phyloP scores from a whole-genome alignment of 176 grass and related monocot genomes.

The Oropetium thomaeum region DNA sequence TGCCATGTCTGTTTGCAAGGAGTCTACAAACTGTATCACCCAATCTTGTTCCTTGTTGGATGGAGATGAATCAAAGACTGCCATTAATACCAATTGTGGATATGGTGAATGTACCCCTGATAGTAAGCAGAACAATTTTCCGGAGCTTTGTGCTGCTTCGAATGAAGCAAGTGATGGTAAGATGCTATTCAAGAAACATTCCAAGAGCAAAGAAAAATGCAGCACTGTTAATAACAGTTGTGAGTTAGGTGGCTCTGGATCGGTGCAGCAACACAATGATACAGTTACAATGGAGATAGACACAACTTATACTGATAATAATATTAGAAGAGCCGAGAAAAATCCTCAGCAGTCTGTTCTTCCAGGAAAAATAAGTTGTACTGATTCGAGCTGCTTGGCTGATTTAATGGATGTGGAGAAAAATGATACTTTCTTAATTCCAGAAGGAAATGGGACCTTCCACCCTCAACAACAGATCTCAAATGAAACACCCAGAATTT shows the following conservation, averaged over 20 bases:
- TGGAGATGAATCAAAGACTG: too few relatives aligned
- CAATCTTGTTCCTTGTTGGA: too few relatives aligned
- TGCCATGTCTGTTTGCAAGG: too few relatives aligned
- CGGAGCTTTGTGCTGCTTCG: too few relatives aligned
- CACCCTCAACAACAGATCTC: neutral
- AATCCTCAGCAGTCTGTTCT: neutral
- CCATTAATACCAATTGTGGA: too few relatives aligned
- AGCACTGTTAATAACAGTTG: neutral
- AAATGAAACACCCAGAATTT: neutral
- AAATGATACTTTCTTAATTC: conserved; percentile 8
- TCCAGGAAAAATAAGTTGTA: neutral
- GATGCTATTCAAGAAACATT: neutral
- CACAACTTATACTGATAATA: conserved; percentile 16
- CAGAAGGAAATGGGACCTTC: neutral
- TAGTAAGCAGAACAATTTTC: too few relatives aligned
- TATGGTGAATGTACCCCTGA: too few relatives aligned
- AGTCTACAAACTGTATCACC: too few relatives aligned
- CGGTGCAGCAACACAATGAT: neutral
- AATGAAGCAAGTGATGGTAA: too few relatives aligned
- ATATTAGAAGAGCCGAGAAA: neutral
- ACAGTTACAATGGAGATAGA: conserved; percentile 11
- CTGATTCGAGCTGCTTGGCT: neutral
- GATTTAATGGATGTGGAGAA: neutral
- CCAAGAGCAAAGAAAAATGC: neutral
- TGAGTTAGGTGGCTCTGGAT: neutral